Base-by-base conservation (phyloP, 192 early-diverging fungal species). In the Allomyces arbusculus region DNA sequence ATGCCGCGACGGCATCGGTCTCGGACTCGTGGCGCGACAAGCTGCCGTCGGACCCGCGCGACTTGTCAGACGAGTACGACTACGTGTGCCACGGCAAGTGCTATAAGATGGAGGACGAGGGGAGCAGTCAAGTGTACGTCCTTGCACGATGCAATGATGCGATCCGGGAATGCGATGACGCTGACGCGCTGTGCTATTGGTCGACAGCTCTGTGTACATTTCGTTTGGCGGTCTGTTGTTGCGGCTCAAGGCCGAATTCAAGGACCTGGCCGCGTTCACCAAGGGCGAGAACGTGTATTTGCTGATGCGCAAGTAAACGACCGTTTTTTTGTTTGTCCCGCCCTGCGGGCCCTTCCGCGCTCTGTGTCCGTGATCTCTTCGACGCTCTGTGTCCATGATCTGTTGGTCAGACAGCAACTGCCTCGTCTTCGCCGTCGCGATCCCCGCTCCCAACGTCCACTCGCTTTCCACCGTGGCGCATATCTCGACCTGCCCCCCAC, bases 21-120 rank as follows among this genome's bases (percentile, higher is more conserved):
- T 75, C 76, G 66, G 86, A 87, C 66, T 74, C 78, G 28, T 91
- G 89, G 89, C 74, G 84, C 58, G 81, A 84, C 68, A 74, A 65
- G 67, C 70, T 65, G 62, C 77, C 74, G 62, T 70, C 75, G 28
- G 72, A 73, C 66, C 75, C 74, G 74, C 80, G 81, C 69, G 84
- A 86, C 64, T 72, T 99, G 69, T 91, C 90, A 6, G 94, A 99
- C 63, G 90, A 95, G 44, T 99, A 90, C 74, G 94, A 99, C 45
- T 99, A 99, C 73, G 94, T 99, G 23, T 97, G 95, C 93, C 91
- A 87, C 75, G 95, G 95, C 62, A 91, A 92, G 72, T 89, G 94
- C 23, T 99, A 93, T 79, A 84, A 91, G 73, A 97, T 87, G 69
- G 93, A 96, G 64, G 92, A 99, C 66, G 76, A 80, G 26, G 79